These are phyloP conservation scores for Ascodesmis nigricans DNA, from an alignment of 495 filamentous ascomycete genomes.

Conservation along the genomic window DNA sequence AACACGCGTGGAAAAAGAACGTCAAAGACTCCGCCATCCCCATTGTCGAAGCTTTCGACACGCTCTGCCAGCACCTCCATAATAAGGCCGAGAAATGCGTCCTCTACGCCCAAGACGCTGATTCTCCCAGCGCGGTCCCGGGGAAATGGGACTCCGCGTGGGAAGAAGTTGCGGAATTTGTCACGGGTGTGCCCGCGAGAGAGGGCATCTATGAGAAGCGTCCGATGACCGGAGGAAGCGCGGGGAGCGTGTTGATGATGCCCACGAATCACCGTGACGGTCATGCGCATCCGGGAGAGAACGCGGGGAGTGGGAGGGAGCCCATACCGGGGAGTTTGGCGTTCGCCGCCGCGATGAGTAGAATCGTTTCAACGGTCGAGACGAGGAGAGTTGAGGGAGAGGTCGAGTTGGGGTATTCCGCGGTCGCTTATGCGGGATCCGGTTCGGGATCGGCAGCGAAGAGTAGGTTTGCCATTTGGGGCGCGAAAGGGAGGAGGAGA, in stretches of 20 bases:
- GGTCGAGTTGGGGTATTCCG: too few relatives aligned
- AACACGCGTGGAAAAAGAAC: not conserved
- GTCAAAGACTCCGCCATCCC: not conserved
- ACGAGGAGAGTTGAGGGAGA: too few relatives aligned
- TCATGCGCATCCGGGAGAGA: too few relatives aligned
- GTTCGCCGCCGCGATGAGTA: too few relatives aligned
- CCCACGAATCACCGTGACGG: too few relatives aligned
- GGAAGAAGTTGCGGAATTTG: conserved; percentile 52
- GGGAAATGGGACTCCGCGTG: conserved; percentile 39
- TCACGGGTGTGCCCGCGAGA: conserved; percentile 24
- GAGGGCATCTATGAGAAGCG: conserved; percentile 21
- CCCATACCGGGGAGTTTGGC: too few relatives aligned
- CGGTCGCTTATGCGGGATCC: too few relatives aligned
- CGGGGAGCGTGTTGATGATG: conserved; percentile 11
- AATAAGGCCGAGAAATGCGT: conserved; percentile 49
- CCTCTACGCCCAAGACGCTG: conserved; percentile 44
- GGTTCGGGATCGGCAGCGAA: too few relatives aligned
- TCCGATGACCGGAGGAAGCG: conserved; percentile 7
- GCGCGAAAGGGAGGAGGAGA: too few relatives aligned
- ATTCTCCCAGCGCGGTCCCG: conserved; percentile 31
- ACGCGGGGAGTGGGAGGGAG: too few relatives aligned
- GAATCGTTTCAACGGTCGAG: too few relatives aligned
- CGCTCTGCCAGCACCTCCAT: conserved; percentile 46
- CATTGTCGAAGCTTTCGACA: conserved; percentile 44
- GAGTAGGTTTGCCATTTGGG: too few relatives aligned